These are phyloP conservation scores for Elaphomyces granulatus DNA, from an alignment of 495 filamentous ascomycete genomes.

Conservation along the genomic window DNA sequence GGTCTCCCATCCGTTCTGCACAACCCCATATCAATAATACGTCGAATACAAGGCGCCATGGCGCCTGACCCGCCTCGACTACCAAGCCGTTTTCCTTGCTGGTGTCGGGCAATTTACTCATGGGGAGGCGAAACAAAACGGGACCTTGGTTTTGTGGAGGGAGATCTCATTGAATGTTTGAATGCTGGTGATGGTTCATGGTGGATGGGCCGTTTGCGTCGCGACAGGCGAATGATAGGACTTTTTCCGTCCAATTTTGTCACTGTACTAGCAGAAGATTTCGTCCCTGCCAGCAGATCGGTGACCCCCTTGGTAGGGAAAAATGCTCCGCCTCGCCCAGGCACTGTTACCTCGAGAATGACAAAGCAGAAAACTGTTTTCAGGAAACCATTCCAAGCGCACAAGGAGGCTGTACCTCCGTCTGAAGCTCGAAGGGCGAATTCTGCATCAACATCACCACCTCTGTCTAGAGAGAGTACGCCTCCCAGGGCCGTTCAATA, in stretches of 20 bases:
- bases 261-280: conserved; percentile 69
- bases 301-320: conserved; percentile 49
- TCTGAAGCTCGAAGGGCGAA: conserved; percentile 22
- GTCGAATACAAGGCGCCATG: conserved; percentile 33
- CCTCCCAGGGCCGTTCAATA: conserved; percentile 22
- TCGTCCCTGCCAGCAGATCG: conserved; percentile 62
- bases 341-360: conserved; percentile 25
- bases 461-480: conserved; percentile 30
- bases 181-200: conserved; percentile 96
- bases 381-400: conserved; percentile 40
- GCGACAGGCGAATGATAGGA: conserved; percentile 77
- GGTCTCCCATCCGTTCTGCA: too few species aligned
- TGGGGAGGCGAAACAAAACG: conserved; percentile 95
- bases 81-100: conserved; percentile 84
- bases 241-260: conserved; percentile 97
- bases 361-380: conserved; percentile 38
- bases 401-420: conserved; percentile 36
- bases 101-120: conserved; percentile 89
- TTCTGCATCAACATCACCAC: conserved; percentile 27
- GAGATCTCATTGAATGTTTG: conserved; percentile 92
- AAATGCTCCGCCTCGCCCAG: conserved; percentile 24
- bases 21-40: too few species aligned
- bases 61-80: conserved; percentile 47
- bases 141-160: conserved; percentile 92
- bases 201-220: conserved; percentile 87